Percentiles rank a stretch among this genome's conserved stretches.
Conservation (phyloP, 192 early-diverging fungal genomes). For the Coemansia sp. region DNA sequence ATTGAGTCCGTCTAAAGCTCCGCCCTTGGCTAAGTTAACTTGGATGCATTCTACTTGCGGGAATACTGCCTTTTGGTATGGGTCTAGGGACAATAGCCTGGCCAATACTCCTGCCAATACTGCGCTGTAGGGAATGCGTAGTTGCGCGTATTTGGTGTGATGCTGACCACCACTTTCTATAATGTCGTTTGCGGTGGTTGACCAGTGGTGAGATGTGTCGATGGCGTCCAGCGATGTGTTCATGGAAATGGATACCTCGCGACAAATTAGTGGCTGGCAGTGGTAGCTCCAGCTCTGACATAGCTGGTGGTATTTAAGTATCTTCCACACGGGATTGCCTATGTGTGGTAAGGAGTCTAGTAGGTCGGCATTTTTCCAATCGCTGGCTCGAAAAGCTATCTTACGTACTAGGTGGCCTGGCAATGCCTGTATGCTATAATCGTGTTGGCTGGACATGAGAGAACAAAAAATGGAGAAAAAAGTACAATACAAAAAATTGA, state of each 20-base stretch:
- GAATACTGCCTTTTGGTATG: not conserved
- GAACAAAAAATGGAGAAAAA: not conserved
- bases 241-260: conserved; percentile 11
- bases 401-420: conserved; percentile 13
- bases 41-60: not conserved
- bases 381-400: conserved; percentile 13
- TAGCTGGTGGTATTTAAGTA: conserved; percentile 17
- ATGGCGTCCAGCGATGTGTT: conserved; percentile 1
- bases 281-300: conserved; percentile 21
- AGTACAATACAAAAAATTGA: not conserved
- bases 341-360: conserved; percentile 1
- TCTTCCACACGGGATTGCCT: conserved; percentile 28
- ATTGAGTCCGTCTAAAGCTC: not conserved
- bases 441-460: not conserved
- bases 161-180: not conserved
- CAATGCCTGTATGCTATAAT: conserved; percentile 10
- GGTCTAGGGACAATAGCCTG: not conserved
- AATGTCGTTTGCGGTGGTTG: not conserved
- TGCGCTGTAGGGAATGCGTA: conserved; percentile 9
- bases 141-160: conserved; percentile 8
- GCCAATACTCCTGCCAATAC: conserved; percentile 8
- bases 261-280: conserved; percentile 20
- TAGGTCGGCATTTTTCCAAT: conserved; percentile 6
- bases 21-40: conserved; percentile 7
- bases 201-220: conserved; percentile 18